phyloP scores from a whole-genome alignment of 2,329 filamentous ascomycete genomes.

The Epichloe uncinata region DNA sequence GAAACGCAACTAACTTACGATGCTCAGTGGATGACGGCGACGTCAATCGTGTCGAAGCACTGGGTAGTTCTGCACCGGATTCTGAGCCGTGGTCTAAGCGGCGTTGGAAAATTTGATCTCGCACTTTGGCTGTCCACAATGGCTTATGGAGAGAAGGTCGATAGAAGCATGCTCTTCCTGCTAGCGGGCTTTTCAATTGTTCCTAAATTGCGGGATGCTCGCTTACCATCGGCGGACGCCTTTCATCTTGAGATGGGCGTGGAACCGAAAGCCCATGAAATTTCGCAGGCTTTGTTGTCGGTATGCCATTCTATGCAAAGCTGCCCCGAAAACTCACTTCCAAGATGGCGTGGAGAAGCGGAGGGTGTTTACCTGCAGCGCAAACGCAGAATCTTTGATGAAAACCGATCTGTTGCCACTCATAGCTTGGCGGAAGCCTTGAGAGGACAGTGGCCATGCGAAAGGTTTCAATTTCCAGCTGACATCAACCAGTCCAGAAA shows the following conservation, averaged over 20 bases:
- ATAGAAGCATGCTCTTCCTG: background rate
- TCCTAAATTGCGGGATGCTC: background rate
- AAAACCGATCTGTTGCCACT: background rate
- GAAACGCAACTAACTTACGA: background rate
- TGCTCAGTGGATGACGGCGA: background rate
- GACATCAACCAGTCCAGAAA: background rate
- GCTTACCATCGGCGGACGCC: background rate
- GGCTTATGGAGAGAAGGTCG: background rate
- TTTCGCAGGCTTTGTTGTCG: background rate
- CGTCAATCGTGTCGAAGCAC: background rate
- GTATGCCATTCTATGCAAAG: background rate
- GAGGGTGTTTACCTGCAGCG: background rate
- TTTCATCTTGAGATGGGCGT: background rate
- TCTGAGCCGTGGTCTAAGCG: background rate
- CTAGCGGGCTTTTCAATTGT: background rate
- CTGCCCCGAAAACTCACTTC: background rate
- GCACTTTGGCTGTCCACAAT: slow-evolving; percentile 1
- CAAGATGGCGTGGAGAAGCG: background rate
- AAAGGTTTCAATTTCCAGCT: background rate
- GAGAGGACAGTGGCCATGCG: slow-evolving; percentile 1
- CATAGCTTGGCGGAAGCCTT: background rate
- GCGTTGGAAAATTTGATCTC: background rate
- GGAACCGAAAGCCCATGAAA: background rate
- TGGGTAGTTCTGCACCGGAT: background rate
- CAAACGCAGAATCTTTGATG: background rate